Conservation (phyloP, 805 yeast species). For the Zygoascus flipseniorum region DNA sequence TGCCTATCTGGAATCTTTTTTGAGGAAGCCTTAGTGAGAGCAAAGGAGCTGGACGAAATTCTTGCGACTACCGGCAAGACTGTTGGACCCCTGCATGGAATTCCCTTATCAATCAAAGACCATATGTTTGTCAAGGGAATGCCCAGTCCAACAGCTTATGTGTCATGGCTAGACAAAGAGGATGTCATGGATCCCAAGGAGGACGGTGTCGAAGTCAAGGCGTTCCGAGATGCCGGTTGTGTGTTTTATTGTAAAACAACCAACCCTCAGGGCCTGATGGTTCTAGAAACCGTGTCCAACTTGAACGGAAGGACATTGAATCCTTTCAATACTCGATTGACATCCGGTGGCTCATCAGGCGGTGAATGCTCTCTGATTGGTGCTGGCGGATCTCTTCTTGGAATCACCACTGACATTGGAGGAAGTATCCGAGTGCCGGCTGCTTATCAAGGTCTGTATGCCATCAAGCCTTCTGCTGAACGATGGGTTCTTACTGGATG, state of each 20-base stretch:
- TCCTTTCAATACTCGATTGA: slow-evolving; percentile 35
- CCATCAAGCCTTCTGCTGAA: slow-evolving; percentile 39
- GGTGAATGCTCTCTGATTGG: slow-evolving; percentile 45
- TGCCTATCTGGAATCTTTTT: slow-evolving; percentile 36
- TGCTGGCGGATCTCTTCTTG: slow-evolving; percentile 39
- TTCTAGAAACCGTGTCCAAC: slow-evolving; percentile 38
- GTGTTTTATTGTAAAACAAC: slow-evolving; percentile 55
- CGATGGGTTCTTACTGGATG: slow-evolving; percentile 32
- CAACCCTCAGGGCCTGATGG: slow-evolving; percentile 52
- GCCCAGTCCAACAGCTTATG: slow-evolving; percentile 40
- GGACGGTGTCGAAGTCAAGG: slow-evolving; percentile 30
- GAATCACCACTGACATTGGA: slow-evolving; percentile 46
- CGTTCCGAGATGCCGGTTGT: slow-evolving; percentile 44
- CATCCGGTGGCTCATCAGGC: slow-evolving; percentile 49
- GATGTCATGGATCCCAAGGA: slow-evolving; percentile 26
- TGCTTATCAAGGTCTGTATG: slow-evolving; percentile 34
- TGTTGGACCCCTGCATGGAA: slow-evolving; percentile 58
- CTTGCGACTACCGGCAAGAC: slow-evolving; percentile 34
- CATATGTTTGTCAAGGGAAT: slow-evolving; percentile 40
- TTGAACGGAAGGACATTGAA: slow-evolving; percentile 40
- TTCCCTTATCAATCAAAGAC: slow-evolving; percentile 56
- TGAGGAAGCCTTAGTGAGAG: slow-evolving; percentile 50
- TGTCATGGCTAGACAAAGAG: background rate
- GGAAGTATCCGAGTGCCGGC: slow-evolving; percentile 46
- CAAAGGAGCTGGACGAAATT: slow-evolving; percentile 46